Evolutionary conservation across 2,329 filamentous ascomycete species (phyloP).

Genomic region (Tolypocladium endophyticum): DNA sequence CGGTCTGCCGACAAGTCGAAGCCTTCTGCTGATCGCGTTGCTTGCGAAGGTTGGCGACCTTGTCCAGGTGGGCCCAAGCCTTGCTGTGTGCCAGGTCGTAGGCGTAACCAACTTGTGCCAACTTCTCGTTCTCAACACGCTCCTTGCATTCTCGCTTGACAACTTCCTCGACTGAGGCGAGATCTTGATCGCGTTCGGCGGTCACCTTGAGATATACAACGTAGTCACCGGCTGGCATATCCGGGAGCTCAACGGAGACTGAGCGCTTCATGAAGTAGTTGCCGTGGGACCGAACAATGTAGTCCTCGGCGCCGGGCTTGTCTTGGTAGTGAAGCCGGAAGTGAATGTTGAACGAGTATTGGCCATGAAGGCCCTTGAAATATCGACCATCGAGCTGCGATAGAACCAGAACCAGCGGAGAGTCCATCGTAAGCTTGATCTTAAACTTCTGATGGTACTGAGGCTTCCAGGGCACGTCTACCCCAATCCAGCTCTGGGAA

Average conservation of each 20-base stretch:
- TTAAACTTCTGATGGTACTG: conserved; percentile 53
- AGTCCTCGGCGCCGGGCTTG: conserved; percentile 42
- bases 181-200: conserved; percentile 32
- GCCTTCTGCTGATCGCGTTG: conserved; percentile 39
- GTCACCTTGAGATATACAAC: conserved; percentile 45
- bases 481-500: conserved; percentile 49
- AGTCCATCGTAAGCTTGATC: conserved; percentile 43
- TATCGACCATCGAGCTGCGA: conserved; percentile 53
- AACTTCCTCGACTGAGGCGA: conserved; percentile 42
- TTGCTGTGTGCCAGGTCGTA: conserved; percentile 53
- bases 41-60: conserved; percentile 37
- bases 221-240: conserved; percentile 46
- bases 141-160: conserved; percentile 38
- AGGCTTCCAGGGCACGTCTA: conserved; percentile 51
- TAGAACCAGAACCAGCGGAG: conserved; percentile 47
- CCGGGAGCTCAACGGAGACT: conserved; percentile 45
- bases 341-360: conserved; percentile 41
- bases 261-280: conserved; percentile 49
- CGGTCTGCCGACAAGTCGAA: conserved; percentile 30
- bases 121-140: conserved; percentile 44
- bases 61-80: conserved; percentile 38
- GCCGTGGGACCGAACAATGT: conserved; percentile 47
- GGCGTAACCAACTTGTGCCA: conserved; percentile 45
- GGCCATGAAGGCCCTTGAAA: conserved; percentile 49
- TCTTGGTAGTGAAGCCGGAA: conserved; percentile 39